Evolutionary conservation across 1,139 yeast species (phyloP), one percentile per base, ranked within the genome.

Genomic region (Yamadazyma friedrichii): DNA sequence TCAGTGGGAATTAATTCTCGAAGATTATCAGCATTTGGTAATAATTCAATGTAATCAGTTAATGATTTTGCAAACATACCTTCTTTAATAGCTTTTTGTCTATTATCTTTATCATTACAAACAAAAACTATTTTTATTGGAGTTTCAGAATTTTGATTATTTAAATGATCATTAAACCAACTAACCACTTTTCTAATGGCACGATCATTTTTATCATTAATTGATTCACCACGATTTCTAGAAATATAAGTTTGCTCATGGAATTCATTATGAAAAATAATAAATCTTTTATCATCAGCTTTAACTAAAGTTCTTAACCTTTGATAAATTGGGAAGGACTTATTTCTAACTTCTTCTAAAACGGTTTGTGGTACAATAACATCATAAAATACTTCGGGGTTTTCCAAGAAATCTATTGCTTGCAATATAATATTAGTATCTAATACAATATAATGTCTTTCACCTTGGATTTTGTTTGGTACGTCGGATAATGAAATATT

Each of bases 301-400:
- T 80, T 82, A 13, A 88, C 82, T 35, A 94, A 67, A 4, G 86
- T 78, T 54, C 98, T 76, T 40, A 93, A 65, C 56, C 98, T 75
- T 53, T 86, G 84, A 58, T 91, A 94, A 24, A 91, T 83, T 2
- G 98, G 97, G 54, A 83, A 79, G 35, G 96, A 87, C 55, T 86
- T 74, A 59, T 88, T 89, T 49, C 89, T 79, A 15, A 91, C 96
- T 62, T 94, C 98, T 54, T 94, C 98, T 35, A 94, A 70, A 1
- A 88, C 98, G 2, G 95, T 85, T 61, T 94, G 98, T 2, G 98
- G 96, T 12, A 94, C 68, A 42, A 94, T 84, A 16, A 91, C 96
- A 64, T 94, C 98, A 56, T 77, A 84, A 57, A 94, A 88, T 43
- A 88, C 84, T 35, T 78, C 76, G 30, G 74, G 73, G 55, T 82